Evolutionary conservation across 164 flowering plant species (phyloP), one percentile per base, ranked within the genome.

Genomic region (Buxus sempervirens): DNA sequence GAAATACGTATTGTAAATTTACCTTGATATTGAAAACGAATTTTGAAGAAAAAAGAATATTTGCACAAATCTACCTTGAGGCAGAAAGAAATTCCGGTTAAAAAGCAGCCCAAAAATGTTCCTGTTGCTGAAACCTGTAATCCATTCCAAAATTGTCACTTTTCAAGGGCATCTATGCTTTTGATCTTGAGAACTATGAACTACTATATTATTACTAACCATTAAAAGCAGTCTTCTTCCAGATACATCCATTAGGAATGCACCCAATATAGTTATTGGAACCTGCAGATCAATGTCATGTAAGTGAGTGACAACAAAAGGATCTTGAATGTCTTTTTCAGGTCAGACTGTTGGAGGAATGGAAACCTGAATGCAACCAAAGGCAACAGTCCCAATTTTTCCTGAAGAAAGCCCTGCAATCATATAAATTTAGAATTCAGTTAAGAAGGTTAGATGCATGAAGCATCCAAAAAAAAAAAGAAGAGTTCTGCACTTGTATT

Each of bases 151-250:
- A n/a, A n/a, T n/a, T n/a, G n/a, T 54, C 56, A 23, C 22, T 55
- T 0, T 21, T 10, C 10, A 55, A 9, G 26, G 26, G 25, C 22
- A 2, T 21, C 8, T 55, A 55, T 21, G 14, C 58, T 22, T n/a
- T n/a, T 55, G 22, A 8, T 55, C 10, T 55, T 21, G 22, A 10
- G 10, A 55, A 26, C 26, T 12, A 20, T 21, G 14, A 51, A 4
- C 2, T 10, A 45, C 18, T 15, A 45, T 41, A 22, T 21, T 4
- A 36, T 5, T 51, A 51, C 22, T 64, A 68, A 86, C 91, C 89
- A 84, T 57, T 56, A 87, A 65, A 51, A 87, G 86, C 5, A 85
- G 85, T 54, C 81, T 78, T 73, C 92, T 78, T 65, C 92, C 92
- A 2, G 78, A 73, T 67, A 74, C 85, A 60, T 88, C 92, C 70